phyloP scores from a whole-genome alignment of 2,329 filamentous ascomycete species.

The Parastagonospora nodorum region DNA sequence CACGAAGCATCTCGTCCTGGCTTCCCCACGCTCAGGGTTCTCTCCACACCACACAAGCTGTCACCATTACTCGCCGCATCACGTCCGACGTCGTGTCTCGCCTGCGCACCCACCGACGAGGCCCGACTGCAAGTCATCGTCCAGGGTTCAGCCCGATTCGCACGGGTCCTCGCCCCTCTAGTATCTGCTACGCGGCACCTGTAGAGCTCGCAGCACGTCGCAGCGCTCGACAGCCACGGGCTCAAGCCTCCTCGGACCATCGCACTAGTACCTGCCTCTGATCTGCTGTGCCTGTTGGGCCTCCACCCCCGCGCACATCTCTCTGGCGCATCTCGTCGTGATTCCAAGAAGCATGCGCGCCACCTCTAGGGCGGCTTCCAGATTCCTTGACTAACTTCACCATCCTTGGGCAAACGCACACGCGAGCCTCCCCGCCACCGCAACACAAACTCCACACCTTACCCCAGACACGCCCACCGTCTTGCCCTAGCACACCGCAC shows the following conservation, averaged over 20 bases:
- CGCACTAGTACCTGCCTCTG: conserved; percentile 8
- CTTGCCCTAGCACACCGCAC: conserved; percentile 13
- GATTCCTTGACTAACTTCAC: conserved; percentile 18
- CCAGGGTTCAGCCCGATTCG: too few relatives aligned
- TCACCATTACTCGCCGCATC: neutral
- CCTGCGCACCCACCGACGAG: conserved; percentile 6
- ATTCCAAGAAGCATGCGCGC: conserved; percentile 26
- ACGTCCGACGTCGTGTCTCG: conserved; percentile 1
- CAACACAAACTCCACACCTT: conserved; percentile 21
- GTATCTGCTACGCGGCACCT: neutral
- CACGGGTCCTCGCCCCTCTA: too few relatives aligned
- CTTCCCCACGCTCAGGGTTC: conserved; percentile 26
- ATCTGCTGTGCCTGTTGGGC: conserved; percentile 6
- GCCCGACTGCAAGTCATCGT: conserved; percentile 21
- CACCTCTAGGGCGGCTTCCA: conserved; percentile 17
- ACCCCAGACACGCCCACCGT: conserved; percentile 20
- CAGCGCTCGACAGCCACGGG: neutral
- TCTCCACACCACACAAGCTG: conserved; percentile 8
- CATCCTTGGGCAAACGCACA: conserved; percentile 14
- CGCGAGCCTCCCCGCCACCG: conserved; percentile 22
- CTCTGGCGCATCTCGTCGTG: neutral
- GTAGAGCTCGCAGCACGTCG: neutral
- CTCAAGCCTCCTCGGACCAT: neutral
- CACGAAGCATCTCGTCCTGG: conserved; percentile 6
- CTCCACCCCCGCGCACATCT: conserved; percentile 1